Percentiles rank a stretch among this genome's conserved stretches.
These are phyloP conservation scores for Trichomonascaceae sp. DNA, from an alignment of 1,139 yeast species.

Conservation along the genomic window DNA sequence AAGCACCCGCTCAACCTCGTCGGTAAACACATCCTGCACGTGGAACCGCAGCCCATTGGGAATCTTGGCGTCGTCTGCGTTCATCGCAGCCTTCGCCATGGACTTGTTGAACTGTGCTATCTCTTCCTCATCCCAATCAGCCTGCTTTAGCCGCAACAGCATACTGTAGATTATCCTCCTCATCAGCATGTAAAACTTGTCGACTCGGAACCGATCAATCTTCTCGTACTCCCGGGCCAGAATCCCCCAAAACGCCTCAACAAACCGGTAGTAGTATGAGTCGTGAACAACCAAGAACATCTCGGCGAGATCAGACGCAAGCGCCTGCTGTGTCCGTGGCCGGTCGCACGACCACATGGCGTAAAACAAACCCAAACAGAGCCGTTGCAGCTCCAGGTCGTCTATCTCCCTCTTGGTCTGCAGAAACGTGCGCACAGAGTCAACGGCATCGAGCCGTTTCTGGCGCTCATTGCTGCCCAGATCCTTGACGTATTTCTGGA, in stretches of 20 bases:
- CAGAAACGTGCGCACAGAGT: conserved; percentile 49
- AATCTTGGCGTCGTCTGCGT: conserved; percentile 30
- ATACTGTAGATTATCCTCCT: conserved; percentile 64
- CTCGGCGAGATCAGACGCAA: conserved; percentile 62
- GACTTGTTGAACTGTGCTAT: conserved; percentile 36
- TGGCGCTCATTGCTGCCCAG: conserved; percentile 31
- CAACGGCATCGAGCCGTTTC: conserved; percentile 65
- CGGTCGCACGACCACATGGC: conserved; percentile 94
- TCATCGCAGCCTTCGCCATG: conserved; percentile 26
- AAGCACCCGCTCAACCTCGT: conserved; percentile 64
- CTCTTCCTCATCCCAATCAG: conserved; percentile 43
- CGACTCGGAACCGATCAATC: conserved; percentile 66
- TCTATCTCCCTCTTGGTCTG: conserved; percentile 30
- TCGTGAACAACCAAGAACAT: conserved; percentile 34
- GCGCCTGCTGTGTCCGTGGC: conserved; percentile 77
- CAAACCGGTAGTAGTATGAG: conserved; percentile 37
- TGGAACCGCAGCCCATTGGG: conserved; percentile 79
- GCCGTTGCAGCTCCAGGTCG: conserved; percentile 53
- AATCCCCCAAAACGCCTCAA: conserved; percentile 71
- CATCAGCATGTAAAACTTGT: conserved; percentile 69
- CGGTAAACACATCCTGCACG: conserved; percentile 68
- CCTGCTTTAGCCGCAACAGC: conserved; percentile 39
- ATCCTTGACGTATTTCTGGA: background rate
- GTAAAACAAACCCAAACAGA: conserved; percentile 89
- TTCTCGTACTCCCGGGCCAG: conserved; percentile 73